Evolutionary conservation across 768 basidiomycete species (phyloP).

Genomic region (Phylloporus arenicola): DNA sequence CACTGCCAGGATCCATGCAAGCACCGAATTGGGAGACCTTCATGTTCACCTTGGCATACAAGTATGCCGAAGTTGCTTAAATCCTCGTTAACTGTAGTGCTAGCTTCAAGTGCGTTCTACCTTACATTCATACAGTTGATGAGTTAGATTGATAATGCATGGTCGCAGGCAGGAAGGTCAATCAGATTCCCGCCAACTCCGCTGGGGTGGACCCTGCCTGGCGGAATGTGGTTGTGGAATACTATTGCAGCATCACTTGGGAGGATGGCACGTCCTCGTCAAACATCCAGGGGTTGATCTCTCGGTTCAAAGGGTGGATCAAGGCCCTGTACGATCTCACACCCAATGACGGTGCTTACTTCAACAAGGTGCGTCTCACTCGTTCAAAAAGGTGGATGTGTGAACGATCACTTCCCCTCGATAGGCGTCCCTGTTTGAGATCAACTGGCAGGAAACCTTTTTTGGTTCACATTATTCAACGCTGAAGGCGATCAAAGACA

Average conservation of each 20-base stretch:
- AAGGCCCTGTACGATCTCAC: conserved; percentile 29
- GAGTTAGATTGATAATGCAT: too few species aligned
- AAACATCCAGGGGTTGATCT: conserved; percentile 12
- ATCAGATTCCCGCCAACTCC: conserved; percentile 31
- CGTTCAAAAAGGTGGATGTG: too few species aligned
- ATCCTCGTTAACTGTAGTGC: too few species aligned
- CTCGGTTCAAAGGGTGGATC: conserved; percentile 14
- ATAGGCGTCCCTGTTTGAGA: conserved; percentile 41
- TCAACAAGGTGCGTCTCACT: conserved; percentile 38
- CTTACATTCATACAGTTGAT: too few species aligned
- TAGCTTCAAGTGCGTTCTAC: too few species aligned
- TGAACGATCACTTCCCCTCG: too few species aligned
- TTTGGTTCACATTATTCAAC: too few species aligned
- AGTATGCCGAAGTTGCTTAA: too few species aligned
- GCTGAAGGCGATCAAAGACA: background rate
- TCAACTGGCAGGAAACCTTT: conserved; percentile 26
- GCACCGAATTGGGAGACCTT: too few species aligned
- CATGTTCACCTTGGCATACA: too few species aligned
- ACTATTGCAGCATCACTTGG: conserved; percentile 14
- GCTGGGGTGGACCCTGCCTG: conserved; percentile 46
- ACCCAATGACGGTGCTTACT: conserved; percentile 37
- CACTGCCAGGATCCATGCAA: conserved; percentile 31
- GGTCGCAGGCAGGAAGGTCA: conserved; percentile 39
- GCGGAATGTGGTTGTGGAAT: conserved; percentile 34
- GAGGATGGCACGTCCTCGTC: conserved; percentile 16